Base-by-base conservation (phyloP, 2,329 filamentous ascomycete genomes). In the Ophiostoma himal-ulmi region DNA sequence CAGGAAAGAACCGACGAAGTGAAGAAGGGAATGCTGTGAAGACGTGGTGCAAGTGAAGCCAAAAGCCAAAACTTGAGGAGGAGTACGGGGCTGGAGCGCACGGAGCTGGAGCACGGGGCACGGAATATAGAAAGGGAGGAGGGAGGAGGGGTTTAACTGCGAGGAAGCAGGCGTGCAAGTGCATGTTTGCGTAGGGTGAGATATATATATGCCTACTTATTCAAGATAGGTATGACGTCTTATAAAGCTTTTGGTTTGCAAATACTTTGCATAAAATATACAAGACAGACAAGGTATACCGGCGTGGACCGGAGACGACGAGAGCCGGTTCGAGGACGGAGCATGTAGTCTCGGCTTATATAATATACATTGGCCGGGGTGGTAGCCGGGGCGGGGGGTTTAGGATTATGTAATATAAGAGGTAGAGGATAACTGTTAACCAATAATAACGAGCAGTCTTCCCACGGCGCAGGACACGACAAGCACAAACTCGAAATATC, bases 1-100 rank as follows among this genome's bases (percentile, higher is more conserved):
- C 91, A 99, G 80, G 95, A 99, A 84, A 88, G 95, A 75, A 89
- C 90, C 80, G 94, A 97, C 77, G 92, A 97, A 82, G 88, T 94
- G 60, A 85, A 86, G 74, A 94, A 92, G 81, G 95, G 95, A 2
- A 98, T 99, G 92, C 82, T 95, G 75, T 97, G 68, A 39, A 7
- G 36, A 30, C 30, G 4, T 20, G 34, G 14, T 30, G 30, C 5
- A 69, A 26, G 44, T 14, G 26, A 13, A 37, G 57, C 14, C 6
- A 14, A n/a, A 13, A n/a, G 62, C 34, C 17, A 37, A 68, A 44
- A 57, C 68, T 72, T 30, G 13, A 5, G 30, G 30, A 13, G 54
- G 10, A 30, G 8, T 60, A 30, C 44, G 17, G 44, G 8, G 44
- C 17, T 48, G 17, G 17, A 20, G 17, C 44, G 44, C 44, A n/a